Evolutionary conservation across 2,329 filamentous ascomycete genomes (phyloP).

Genomic region (Diaporthe eres): DNA sequence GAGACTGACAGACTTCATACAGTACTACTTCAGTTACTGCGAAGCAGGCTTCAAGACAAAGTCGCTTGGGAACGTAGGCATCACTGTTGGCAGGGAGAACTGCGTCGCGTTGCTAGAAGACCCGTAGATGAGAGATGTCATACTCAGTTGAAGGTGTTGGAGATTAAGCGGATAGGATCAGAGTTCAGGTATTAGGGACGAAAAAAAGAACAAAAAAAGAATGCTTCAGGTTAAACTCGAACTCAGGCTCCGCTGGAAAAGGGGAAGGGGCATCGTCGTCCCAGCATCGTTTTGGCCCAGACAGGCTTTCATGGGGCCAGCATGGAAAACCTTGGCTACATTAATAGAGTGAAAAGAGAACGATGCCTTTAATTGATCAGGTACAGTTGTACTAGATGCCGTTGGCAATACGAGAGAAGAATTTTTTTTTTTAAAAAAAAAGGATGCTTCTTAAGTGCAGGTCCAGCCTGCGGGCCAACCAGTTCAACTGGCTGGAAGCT

Average conservation of each 20-base stretch:
- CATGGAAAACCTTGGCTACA: background rate
- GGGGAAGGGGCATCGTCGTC: background rate
- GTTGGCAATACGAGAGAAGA: background rate
- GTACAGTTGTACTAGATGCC: background rate
- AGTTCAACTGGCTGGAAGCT: constrained; percentile 27
- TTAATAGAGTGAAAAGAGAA: background rate
- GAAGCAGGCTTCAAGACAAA: constrained; percentile 40
- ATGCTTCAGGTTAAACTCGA: background rate
- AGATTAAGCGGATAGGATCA: background rate
- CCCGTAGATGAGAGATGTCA: background rate
- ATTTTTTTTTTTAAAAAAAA: background rate
- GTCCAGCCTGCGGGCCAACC: constrained; percentile 24
- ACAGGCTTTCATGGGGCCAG: background rate
- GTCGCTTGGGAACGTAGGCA: constrained; percentile 35
- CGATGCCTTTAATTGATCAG: too few relatives aligned
- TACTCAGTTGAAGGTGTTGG: background rate
- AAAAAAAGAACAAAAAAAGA: background rate
- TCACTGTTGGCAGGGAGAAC: constrained; percentile 40
- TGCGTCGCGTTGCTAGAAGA: constrained; percentile 36
- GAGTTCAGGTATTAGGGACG: background rate
- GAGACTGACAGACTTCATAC: background rate
- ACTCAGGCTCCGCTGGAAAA: background rate
- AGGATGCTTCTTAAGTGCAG: background rate
- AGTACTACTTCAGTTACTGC: constrained; percentile 42
- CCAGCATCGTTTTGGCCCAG: background rate